These are phyloP conservation scores for Neonectria punicea DNA, from an alignment of 2,329 filamentous ascomycete species.

Conservation along the genomic window DNA sequence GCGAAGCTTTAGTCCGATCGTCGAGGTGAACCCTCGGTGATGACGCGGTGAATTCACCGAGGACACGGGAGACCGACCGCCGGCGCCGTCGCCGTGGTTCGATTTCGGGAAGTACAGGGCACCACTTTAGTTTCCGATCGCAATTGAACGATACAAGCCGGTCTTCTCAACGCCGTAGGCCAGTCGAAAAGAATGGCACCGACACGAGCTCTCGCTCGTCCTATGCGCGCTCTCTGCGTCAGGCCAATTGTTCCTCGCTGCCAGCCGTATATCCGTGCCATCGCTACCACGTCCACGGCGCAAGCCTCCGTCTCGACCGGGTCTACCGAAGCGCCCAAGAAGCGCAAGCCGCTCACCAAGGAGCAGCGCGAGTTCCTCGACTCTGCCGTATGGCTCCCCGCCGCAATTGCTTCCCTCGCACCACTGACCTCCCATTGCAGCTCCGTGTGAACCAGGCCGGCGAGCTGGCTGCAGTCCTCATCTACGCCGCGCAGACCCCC, in stretches of 20 bases:
- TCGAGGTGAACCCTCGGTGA: conserved; percentile 19
- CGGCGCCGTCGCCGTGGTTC: conserved; percentile 37
- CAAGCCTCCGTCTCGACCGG: conserved; percentile 31
- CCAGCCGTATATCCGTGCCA: conserved; percentile 32
- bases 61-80: conserved; percentile 20
- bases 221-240: conserved; percentile 30
- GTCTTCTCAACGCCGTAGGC: neutral
- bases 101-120: conserved; percentile 29
- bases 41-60: conserved; percentile 31
- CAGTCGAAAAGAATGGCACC: conserved; percentile 32
- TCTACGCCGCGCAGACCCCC: conserved; percentile 90
- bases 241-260: conserved; percentile 27
- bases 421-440: conserved; percentile 49
- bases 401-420: neutral
- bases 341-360: conserved; percentile 70
- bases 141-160: conserved; percentile 25
- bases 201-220: conserved; percentile 29
- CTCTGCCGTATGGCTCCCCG: conserved; percentile 66
- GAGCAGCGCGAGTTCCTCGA: conserved; percentile 80
- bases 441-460: conserved; percentile 97
- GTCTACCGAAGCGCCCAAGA: conserved; percentile 46
- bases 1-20: conserved; percentile 42
- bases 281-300: conserved; percentile 36
- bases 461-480: conserved; percentile 94
- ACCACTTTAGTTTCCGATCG: conserved; percentile 4